Evolutionary conservation across 2,329 filamentous ascomycete species (phyloP).

Genomic region (Claviceps spartinae): DNA sequence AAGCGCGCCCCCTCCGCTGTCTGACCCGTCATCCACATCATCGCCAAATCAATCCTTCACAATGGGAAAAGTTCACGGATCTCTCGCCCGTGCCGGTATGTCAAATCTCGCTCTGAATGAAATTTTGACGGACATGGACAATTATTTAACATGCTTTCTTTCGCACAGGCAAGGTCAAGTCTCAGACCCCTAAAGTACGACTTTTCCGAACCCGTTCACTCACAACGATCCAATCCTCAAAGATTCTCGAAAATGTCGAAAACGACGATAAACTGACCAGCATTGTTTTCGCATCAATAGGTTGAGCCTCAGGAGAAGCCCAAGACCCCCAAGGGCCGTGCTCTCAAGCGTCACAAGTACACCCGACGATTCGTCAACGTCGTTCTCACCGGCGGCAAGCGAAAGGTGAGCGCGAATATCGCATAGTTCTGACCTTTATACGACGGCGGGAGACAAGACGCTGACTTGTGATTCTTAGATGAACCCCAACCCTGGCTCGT

Average conservation of each 20-base stretch:
- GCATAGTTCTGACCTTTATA: not conserved
- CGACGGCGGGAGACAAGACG: not conserved
- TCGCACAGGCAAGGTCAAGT: conserved; percentile 93
- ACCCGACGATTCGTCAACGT: conserved; percentile 98
- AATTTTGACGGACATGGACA: not conserved
- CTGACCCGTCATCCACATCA: conserved; percentile 22
- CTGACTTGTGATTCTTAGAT: conserved; percentile 39
- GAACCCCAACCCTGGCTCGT: conserved; percentile 75
- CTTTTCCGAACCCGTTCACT: conserved; percentile 5
- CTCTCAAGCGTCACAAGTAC: conserved; percentile 93
- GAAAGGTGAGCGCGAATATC: conserved; percentile 54
- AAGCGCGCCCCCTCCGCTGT: conserved; percentile 11
- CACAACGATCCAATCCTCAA: not conserved
- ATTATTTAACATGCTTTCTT: conserved; percentile 20
- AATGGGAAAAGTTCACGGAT: conserved; percentile 92
- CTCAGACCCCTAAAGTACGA: conserved; percentile 79
- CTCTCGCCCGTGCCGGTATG: conserved; percentile 69
- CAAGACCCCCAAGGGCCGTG: conserved; percentile 93
- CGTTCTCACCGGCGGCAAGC: conserved; percentile 93
- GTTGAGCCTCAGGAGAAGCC: conserved; percentile 89
- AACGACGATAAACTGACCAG: conserved; percentile 19
- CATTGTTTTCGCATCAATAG: conserved; percentile 25
- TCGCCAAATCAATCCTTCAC: conserved; percentile 30
- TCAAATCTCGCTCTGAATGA: not conserved
- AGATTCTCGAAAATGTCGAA: not conserved